These are phyloP conservation scores for Penicillium sp. DNA, from an alignment of 2,329 filamentous ascomycete genomes.

Conservation along the genomic window DNA sequence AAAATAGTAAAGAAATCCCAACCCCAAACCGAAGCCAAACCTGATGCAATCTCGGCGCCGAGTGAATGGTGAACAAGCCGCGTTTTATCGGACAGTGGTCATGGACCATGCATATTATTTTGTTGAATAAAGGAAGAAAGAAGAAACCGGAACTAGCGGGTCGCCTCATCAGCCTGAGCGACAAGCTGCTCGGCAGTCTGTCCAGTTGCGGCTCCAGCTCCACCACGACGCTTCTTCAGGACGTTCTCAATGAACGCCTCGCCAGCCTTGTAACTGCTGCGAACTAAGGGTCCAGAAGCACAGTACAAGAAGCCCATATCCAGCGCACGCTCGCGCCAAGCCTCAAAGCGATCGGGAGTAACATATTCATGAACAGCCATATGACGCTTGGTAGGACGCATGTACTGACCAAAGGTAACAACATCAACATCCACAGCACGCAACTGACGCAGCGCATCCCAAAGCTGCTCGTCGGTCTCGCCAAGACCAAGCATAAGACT, in stretches of 20 bases:
- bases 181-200: conserved; percentile 26
- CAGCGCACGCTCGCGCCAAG: conserved; percentile 84
- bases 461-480: conserved; percentile 84
- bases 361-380: conserved; percentile 97
- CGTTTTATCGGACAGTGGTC: neutral
- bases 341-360: conserved; percentile 84
- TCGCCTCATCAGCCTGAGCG: conserved; percentile 25
- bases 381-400: conserved; percentile 97
- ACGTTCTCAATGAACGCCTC: conserved; percentile 99
- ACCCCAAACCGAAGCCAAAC: conserved; percentile 12
- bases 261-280: conserved; percentile 95
- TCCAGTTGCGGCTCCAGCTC: conserved; percentile 22
- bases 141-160: conserved; percentile 22
- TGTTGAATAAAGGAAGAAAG: conserved; percentile 3
- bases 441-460: conserved; percentile 75
- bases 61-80: neutral
- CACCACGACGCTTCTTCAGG: conserved; percentile 69
- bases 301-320: conserved; percentile 98
- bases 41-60: conserved; percentile 22
- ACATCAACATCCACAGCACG: conserved; percentile 82
- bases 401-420: conserved; percentile 99
- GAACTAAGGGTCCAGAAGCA: conserved; percentile 86
- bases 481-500: conserved; percentile 95
- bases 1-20: conserved; percentile 6
- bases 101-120: conserved; percentile 11